Conservation (phyloP, 176 grass and related monocot species). For the Triticum urartu region DNA sequence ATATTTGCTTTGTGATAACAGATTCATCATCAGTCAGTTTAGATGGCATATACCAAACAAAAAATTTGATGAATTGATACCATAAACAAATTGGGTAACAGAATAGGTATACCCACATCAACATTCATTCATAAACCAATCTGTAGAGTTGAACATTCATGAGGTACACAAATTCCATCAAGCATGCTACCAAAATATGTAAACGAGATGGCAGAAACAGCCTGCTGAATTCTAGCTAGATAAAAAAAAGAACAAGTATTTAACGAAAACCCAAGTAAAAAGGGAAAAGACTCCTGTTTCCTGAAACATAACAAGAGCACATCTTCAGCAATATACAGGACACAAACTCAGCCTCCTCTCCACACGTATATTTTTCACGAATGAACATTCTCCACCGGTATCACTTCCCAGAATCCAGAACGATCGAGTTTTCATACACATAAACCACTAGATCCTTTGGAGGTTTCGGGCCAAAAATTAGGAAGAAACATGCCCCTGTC, state of each 20-base stretch:
- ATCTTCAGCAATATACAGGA: conserved; percentile 28
- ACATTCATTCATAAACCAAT: background rate
- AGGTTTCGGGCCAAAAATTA: conserved; percentile 16
- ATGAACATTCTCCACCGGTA: background rate
- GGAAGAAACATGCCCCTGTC: conserved; percentile 1
- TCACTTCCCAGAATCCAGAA: conserved; percentile 7
- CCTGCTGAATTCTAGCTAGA: background rate
- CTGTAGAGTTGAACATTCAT: background rate
- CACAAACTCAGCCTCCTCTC: conserved; percentile 12
- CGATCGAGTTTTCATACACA: background rate
- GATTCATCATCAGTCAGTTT: background rate
- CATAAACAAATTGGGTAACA: background rate
- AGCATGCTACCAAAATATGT: conserved; percentile 21
- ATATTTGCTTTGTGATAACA: background rate
- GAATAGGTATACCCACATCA: background rate
- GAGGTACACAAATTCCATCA: background rate
- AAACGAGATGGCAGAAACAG: background rate
- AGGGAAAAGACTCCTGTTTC: background rate
- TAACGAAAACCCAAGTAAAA: background rate
- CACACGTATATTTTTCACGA: background rate
- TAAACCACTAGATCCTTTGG: background rate
- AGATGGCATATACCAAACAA: background rate
- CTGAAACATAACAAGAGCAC: background rate
- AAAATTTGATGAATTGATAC: background rate
- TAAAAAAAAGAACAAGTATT: background rate